Base-by-base conservation (phyloP, 768 basidiomycete genomes). In the Gymnopilus dilepis region DNA sequence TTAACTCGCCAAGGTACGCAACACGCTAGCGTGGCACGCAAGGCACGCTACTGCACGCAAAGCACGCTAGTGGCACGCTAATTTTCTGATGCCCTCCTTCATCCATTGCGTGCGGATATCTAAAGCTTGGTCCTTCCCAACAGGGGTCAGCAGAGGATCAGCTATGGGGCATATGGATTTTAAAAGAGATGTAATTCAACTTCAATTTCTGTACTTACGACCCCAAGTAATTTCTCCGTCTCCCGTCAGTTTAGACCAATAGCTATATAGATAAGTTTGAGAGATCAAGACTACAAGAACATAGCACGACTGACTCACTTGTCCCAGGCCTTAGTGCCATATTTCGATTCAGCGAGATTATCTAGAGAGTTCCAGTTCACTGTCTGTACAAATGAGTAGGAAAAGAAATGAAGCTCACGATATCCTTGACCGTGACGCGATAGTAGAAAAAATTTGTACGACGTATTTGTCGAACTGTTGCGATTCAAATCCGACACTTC, bases 191-290 rank as follows among this genome's bases (percentile, higher is more conserved):
- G n/a, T 45, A 24, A 61, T 42, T 12, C 53, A 47, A 43, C 17
- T 21, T 6, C 30, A 38, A 33, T 37, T 50, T 47, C 28, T 2
- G 11, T 17, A 82, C 89, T 65, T 67, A 89, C 89, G 91, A 26
- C 92, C 92, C 91, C 91, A 94, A 1, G 74, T 74, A 4, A 91
- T 73, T 55, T 89, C 82, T 12, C 77, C 87, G 63, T 94, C 88
- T 0, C 86, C 87, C 50, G 89, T 73, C 8, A 86, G 69, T 66
- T 81, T 86, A 2, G 87, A 80, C 85, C 85, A 91, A 65, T 87
- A 70, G 11, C 90, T 90, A 33, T 26, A 11, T 38, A 5, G 38
- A 43, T 17, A 28, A 19, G 11, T 8, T 45, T 8, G 38, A 40
- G 22, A 17, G 13, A 2, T n/a, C 15, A 50, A n/a, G 5, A 15